phyloP scores from a whole-genome alignment of 202 grass and related monocot genomes.

The Zoysia matrella region DNA sequence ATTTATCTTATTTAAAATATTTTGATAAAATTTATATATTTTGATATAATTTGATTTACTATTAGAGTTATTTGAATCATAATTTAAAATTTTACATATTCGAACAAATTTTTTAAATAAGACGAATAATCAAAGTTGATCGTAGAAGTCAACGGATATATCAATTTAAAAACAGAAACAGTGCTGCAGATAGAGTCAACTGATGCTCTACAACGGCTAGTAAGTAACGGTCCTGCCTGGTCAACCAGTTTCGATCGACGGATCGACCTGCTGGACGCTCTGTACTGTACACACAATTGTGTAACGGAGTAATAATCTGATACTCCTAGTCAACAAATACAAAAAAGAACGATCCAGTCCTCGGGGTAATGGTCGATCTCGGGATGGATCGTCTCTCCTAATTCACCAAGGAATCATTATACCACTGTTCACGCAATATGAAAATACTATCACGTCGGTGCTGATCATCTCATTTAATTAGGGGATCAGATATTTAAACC shows the following conservation, averaged over 20 bases:
- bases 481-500: background rate
- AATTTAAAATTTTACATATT: no score
- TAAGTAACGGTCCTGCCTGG: constrained; percentile 17
- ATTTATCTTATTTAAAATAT: no score
- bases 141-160: no score
- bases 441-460: constrained; percentile 19
- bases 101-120: no score
- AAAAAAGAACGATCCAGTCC: constrained; percentile 2
- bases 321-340: constrained; percentile 5
- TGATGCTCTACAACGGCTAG: constrained; percentile 46
- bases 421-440: background rate
- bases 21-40: no score
- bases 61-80: no score
- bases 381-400: background rate
- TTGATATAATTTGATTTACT: no score
- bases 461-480: background rate
- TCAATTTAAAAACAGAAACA: no score
- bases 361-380: constrained; percentile 41
- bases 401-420: background rate
- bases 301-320: constrained; percentile 18
- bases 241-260: constrained; percentile 21
- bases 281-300: background rate
- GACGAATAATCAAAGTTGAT: no score
- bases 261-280: background rate
- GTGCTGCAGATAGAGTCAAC: constrained; percentile 25